phyloP scores from a whole-genome alignment of 129 eudicot genomes.

The Logfia minima region DNA sequence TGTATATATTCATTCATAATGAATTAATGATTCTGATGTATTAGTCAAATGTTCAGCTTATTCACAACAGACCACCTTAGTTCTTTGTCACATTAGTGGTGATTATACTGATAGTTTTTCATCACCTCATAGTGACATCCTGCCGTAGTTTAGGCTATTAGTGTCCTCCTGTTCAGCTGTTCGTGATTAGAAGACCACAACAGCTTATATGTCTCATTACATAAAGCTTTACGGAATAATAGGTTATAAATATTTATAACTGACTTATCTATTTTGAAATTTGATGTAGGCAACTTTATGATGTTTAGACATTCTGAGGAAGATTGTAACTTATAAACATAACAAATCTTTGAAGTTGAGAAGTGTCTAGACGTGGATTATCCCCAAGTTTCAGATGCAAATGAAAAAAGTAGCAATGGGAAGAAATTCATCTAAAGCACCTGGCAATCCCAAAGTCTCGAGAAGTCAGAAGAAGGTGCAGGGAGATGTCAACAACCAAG shows the following conservation, averaged over 20 bases:
- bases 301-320: conserved; percentile 3
- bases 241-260: background rate
- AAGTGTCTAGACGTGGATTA: conserved; percentile 32
- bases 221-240: background rate
- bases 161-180: background rate
- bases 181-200: background rate
- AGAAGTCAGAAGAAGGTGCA: conserved; percentile 63
- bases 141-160: background rate
- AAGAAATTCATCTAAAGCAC: conserved; percentile 53
- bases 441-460: conserved; percentile 64
- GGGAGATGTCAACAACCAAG: conserved; percentile 63
- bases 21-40: background rate
- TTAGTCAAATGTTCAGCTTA: conserved; percentile 4
- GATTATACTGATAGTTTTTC: background rate
- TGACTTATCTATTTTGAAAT: background rate
- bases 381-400: conserved; percentile 61
- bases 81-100: background rate
- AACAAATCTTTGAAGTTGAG: conserved; percentile 15
- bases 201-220: conserved; percentile 3
- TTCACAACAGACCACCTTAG: background rate
- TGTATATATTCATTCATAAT: background rate
- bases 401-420: conserved; percentile 74
- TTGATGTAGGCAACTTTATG: conserved; percentile 21
- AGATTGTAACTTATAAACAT: background rate
- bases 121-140: background rate